phyloP scores from a whole-genome alignment of 306 rosid genomes.

The Trifolium pratense region DNA sequence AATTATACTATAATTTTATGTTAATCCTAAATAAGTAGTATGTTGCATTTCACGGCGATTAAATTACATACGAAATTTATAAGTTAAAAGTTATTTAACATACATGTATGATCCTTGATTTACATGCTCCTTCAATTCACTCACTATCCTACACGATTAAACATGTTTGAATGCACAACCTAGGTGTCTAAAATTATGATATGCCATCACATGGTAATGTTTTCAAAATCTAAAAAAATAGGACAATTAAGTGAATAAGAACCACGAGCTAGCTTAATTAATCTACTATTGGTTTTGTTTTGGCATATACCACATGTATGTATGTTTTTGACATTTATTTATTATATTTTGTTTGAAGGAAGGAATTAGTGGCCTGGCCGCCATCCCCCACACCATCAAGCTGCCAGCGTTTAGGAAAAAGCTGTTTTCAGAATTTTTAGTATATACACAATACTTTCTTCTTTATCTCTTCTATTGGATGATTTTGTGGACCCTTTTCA shows the following conservation, averaged over 20 bases:
- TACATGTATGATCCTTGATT: slow-evolving; percentile 6
- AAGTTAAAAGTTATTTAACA: too few relatives aligned
- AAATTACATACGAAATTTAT: too few relatives aligned
- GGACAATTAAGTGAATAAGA: slow-evolving; percentile 31
- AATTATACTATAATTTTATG: too few relatives aligned
- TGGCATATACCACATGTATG: slow-evolving; percentile 19
- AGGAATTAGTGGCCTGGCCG: background rate
- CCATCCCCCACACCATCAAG: slow-evolving; percentile 24
- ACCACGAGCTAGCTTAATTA: background rate
- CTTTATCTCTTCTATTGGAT: slow-evolving; percentile 14
- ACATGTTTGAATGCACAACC: slow-evolving; percentile 19
- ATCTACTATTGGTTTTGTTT: background rate
- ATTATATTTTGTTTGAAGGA: background rate
- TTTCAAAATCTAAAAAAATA: background rate
- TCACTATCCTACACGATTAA: slow-evolving; percentile 11
- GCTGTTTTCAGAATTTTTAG: background rate
- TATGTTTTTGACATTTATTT: slow-evolving; percentile 27
- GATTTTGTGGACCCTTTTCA: slow-evolving; percentile 45
- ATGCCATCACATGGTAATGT: slow-evolving; percentile 20
- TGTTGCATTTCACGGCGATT: too few relatives aligned
- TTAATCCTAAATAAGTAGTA: too few relatives aligned
- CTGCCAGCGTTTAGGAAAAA: slow-evolving; percentile 27
- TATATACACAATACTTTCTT: background rate
- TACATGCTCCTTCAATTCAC: background rate
- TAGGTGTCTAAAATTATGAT: slow-evolving; percentile 25